phyloP scores from a whole-genome alignment of 176 grass and related monocot genomes.

The Phoenix dactylifera region DNA sequence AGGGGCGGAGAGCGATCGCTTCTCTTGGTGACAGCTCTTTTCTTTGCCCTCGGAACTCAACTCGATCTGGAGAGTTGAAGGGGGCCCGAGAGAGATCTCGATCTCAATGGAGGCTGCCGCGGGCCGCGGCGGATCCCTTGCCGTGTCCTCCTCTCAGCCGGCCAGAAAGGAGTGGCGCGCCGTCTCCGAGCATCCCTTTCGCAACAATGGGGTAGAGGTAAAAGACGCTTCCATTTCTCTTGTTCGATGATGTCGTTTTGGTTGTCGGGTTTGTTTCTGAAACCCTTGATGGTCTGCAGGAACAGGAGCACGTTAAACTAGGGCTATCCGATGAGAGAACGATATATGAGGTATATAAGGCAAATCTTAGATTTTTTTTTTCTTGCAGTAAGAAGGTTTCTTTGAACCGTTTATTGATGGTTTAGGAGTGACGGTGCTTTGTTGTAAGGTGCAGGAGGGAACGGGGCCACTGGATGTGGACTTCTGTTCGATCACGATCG shows the following conservation, averaged over 20 bases:
- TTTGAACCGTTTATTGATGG: not conserved
- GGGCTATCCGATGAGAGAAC: constrained; percentile 52
- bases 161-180: constrained; percentile 91
- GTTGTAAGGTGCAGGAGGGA: constrained; percentile 40
- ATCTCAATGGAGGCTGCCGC: constrained; percentile 8
- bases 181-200: constrained; percentile 57
- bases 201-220: constrained; percentile 67
- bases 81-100: too few species aligned
- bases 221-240: not conserved
- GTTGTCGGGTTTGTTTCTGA: not conserved
- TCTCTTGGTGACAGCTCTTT: too few species aligned
- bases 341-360: constrained; percentile 62
- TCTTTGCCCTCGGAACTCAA: too few species aligned
- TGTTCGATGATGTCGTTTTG: constrained; percentile 2
- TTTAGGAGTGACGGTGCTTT: not conserved
- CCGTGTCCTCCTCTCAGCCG: constrained; percentile 7
- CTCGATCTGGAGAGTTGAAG: too few species aligned
- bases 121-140: not conserved
- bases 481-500: constrained; percentile 71
- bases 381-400: not conserved
- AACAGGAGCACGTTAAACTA: constrained; percentile 39
- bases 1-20: too few species aligned
- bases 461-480: constrained; percentile 21
- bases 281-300: constrained; percentile 23
- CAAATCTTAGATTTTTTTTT: too few species aligned